These are phyloP conservation scores for Vitis cinerea DNA, from an alignment of 164 flowering plant species.

Conservation along the genomic window DNA sequence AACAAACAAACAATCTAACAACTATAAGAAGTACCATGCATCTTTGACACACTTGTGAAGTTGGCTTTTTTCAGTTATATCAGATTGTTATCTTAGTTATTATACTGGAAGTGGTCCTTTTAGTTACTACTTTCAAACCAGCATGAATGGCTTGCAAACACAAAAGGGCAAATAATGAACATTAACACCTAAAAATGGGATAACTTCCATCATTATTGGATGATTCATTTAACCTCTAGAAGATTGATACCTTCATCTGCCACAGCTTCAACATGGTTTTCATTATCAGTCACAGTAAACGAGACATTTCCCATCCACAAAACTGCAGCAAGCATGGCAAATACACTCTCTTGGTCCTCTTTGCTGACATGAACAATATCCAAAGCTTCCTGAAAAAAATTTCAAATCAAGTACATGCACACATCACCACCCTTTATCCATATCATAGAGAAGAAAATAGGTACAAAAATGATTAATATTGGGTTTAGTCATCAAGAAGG, in stretches of 20 bases:
- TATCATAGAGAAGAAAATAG: neutral
- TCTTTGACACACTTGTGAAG: no score
- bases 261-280: conserved; percentile 90
- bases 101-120: neutral
- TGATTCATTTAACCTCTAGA: conserved; percentile 1
- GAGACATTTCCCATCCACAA: conserved; percentile 94
- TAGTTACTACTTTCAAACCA: no score
- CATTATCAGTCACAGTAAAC: conserved; percentile 78
- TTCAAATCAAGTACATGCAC: neutral
- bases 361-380: conserved; percentile 89
- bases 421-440: neutral
- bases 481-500: neutral
- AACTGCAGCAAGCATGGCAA: conserved; percentile 96
- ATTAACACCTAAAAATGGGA: neutral
- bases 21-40: no score
- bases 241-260: conserved; percentile 76
- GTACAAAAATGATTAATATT: conserved; percentile 14
- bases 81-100: neutral
- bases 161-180: neutral
- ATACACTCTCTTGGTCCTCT: conserved; percentile 85
- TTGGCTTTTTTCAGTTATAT: neutral
- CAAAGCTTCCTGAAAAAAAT: conserved; percentile 76
- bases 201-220: neutral
- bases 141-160: neutral
- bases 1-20: no score